Evolutionary conservation across 1,284 basidiomycete species (phyloP), one percentile per base, ranked within the genome.

Genomic region (Ustilago trichophora): DNA sequence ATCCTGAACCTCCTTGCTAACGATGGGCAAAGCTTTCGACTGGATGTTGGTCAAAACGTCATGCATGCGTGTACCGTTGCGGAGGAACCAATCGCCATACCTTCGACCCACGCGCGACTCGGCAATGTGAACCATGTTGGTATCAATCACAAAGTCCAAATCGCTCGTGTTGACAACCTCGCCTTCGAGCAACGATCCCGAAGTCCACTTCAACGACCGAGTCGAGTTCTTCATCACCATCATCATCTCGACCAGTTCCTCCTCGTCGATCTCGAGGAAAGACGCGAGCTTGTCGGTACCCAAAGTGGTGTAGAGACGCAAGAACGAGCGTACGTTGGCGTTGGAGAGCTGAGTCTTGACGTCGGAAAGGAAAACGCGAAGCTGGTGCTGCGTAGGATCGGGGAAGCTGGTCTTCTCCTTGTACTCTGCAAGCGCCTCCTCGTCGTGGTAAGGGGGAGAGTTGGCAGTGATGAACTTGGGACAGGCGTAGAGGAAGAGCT

Each of bases 401-500:
- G 84, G 63, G 6, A 85, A 84, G 44, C 78, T 83, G 72, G 85
- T 35, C 32, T 65, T 56, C 45, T 85, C 82, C 42, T 86, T 82
- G 82, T 86, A 86, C 2, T 82, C 77, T 18, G 86, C 84, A 37
- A 96, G 86, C 0, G 88, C 85, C 19, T 86, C 84, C 2, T 87
- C 82, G 78, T 95, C 91, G 52, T 96, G 91, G 84, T 96, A 98
- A 1, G 93, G 93, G 4, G 94, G 89, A 1, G 78, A 68, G 82
- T 93, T 95, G 65, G 92, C 91, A 9, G 88, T 88, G 83, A 98
- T 94, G 85, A 97, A 98, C 83, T 97, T 96, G 12, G 95, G 95
- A 82, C 92, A 95, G 12, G 94, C 91, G 69, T 91, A 92, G 24
- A 91, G 83, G 87, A 93, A 98, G 49, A 98, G 89, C 82, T 98